Conservation (phyloP, 306 rosid species). For the Bauhinia variegata region DNA sequence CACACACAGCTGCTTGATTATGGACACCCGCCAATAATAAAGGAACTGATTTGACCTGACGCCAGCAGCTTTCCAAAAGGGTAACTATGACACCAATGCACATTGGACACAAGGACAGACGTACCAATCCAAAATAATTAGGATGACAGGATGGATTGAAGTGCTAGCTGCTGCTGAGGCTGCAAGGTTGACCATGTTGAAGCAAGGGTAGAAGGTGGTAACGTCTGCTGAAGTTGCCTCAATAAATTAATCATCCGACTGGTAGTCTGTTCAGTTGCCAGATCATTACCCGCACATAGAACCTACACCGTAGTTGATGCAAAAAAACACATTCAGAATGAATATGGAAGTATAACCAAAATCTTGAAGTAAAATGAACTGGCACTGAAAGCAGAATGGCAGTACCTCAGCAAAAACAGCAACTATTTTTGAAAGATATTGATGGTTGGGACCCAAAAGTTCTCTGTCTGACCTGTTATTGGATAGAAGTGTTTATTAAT, state of each 20-base stretch:
- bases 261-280: conserved; percentile 86
- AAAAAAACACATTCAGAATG: conserved; percentile 13
- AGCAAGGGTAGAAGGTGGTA: conserved; percentile 93
- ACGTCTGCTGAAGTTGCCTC: conserved; percentile 88
- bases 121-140: conserved; percentile 43
- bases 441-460: conserved; percentile 70
- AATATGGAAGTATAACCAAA: conserved; percentile 5
- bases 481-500: conserved; percentile 1
- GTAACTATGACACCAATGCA: too few species aligned
- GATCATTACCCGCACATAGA: conserved; percentile 81
- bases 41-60: conserved; percentile 34
- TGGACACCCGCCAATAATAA: conserved; percentile 28
- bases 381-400: conserved; percentile 2
- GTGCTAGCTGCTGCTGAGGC: conserved; percentile 96
- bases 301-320: conserved; percentile 50
- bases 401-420: conserved; percentile 73
- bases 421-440: conserved; percentile 70
- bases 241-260: conserved; percentile 83
- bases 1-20: conserved; percentile 42
- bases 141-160: conserved; percentile 81
- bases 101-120: conserved; percentile 13
- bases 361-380: neutral
- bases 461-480: conserved; percentile 68
- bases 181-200: conserved; percentile 96
- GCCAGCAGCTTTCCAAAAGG: conserved; percentile 40